phyloP scores from a whole-genome alignment of 2,329 filamentous ascomycete genomes.

The Ciborinia camelliae region DNA sequence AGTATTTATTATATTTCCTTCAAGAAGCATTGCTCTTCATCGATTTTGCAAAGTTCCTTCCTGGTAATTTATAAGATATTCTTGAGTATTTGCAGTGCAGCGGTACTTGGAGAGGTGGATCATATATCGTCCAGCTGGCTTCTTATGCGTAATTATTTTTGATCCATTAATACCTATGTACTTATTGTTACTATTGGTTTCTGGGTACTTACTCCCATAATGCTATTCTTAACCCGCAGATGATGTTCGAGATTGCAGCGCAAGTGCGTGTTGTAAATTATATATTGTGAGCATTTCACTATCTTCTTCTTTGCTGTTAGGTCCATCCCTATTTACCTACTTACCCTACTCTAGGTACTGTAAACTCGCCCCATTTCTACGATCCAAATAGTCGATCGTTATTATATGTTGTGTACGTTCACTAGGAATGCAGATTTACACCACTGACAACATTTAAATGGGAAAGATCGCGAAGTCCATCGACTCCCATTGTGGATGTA shows the following conservation, averaged over 20 bases:
- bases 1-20: conserved; percentile 56
- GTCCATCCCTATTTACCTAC: no score
- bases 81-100: conserved; percentile 55
- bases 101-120: conserved; percentile 58
- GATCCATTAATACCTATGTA: conserved; percentile 54
- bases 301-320: not conserved
- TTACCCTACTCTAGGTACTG: conserved; percentile 38
- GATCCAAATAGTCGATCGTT: not conserved
- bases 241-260: conserved; percentile 61
- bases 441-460: conserved; percentile 40
- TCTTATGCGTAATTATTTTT: conserved; percentile 54
- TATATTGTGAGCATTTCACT: conserved; percentile 11
- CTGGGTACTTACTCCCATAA: conserved; percentile 49
- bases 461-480: conserved; percentile 41
- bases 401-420: not conserved
- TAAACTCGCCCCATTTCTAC: conserved; percentile 47
- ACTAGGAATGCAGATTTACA: conserved; percentile 24
- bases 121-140: conserved; percentile 58
- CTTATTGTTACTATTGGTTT: conserved; percentile 46
- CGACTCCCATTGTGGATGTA: conserved; percentile 42
- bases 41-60: conserved; percentile 55
- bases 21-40: conserved; percentile 49
- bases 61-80: conserved; percentile 54
- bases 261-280: conserved; percentile 56
- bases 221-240: conserved; percentile 50